Evolutionary conservation across 2,329 filamentous ascomycete genomes (phyloP), one percentile per base, ranked within the genome.

Genomic region (Epichloe sylvatica): DNA sequence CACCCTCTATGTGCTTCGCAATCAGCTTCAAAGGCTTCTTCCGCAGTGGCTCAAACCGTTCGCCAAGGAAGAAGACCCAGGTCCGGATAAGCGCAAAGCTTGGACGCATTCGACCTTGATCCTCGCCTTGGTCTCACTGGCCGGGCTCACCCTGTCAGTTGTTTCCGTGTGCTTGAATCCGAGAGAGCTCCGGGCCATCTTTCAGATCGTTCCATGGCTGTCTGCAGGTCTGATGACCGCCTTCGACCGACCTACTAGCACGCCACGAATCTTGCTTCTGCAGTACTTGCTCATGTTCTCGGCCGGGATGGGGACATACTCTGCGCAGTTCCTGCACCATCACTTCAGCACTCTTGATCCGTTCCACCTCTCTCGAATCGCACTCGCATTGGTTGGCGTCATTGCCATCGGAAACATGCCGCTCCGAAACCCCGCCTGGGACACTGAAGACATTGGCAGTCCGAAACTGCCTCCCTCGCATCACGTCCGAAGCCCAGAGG

Each of bases 401-500:
- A 5, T 63, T 21, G 50, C 56, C 41, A 67, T 70, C 12, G 57
- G 57, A 12, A 62, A 61, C 50, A 68, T 69, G 66, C 66, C 66
- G 0, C 52, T 69, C 1, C 62, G 66, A 2, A 58, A 67, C 12
- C 66, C 66, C 0, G 55, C 59, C 2, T 68, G 65, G 64, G 63
- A 59, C 4, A 44, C 53, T 0, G 49, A 57, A 2, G 56, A 64
- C 2, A 69, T 69, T 17, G 66, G 62, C 45, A 62, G 53, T 43
- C 12, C 55, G 3, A 51, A 51, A 17, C 49, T 53, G 1, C 49
- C 59, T 5, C 66, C 66, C 0, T 64, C 59, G 2, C 56, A 58
- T 25, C 55, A 60, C 13, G 54, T 85, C n/a, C 82, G 87, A 49
- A 80, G 76, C 37, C 73, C 89, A 0, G 89, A 95, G 62, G 89